Evolutionary conservation across 75 land plant species (phyloP).

Genomic region (Pinus tabuliformis): DNA sequence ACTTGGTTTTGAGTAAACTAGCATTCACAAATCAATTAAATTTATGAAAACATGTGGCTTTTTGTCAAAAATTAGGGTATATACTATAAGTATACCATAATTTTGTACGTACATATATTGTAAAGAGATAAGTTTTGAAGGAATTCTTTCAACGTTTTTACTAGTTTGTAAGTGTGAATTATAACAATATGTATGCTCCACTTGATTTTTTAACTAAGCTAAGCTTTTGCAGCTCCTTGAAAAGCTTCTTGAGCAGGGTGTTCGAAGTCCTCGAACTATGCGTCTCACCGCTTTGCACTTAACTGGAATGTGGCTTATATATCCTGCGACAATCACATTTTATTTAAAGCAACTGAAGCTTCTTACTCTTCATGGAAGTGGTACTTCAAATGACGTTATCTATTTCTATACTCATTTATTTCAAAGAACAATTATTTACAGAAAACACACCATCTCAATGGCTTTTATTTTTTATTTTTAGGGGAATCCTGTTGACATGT

Average conservation of each 20-base stretch:
- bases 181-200: no score
- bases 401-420: background rate
- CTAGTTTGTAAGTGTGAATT: no score
- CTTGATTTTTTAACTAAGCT: slow-evolving; percentile 1
- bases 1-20: background rate
- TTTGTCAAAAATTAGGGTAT: background rate
- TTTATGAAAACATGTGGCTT: background rate
- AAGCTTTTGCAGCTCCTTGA: slow-evolving; percentile 55
- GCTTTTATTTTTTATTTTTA: background rate
- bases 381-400: slow-evolving; percentile 22
- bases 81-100: background rate
- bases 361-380: slow-evolving; percentile 85
- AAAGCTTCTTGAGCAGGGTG: slow-evolving; percentile 74
- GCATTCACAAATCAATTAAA: background rate
- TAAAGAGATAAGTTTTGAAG: no score
- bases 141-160: no score
- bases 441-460: background rate
- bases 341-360: slow-evolving; percentile 78
- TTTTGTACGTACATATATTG: no score
- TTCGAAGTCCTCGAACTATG: slow-evolving; percentile 91
- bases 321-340: slow-evolving; percentile 63
- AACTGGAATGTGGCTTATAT: slow-evolving; percentile 78
- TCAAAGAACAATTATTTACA: background rate
- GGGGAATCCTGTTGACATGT: slow-evolving; percentile 1
- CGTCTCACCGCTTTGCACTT: slow-evolving; percentile 92